These are phyloP conservation scores for Cytospora chrysosperma DNA, from an alignment of 2,329 filamentous ascomycete species.

Conservation along the genomic window DNA sequence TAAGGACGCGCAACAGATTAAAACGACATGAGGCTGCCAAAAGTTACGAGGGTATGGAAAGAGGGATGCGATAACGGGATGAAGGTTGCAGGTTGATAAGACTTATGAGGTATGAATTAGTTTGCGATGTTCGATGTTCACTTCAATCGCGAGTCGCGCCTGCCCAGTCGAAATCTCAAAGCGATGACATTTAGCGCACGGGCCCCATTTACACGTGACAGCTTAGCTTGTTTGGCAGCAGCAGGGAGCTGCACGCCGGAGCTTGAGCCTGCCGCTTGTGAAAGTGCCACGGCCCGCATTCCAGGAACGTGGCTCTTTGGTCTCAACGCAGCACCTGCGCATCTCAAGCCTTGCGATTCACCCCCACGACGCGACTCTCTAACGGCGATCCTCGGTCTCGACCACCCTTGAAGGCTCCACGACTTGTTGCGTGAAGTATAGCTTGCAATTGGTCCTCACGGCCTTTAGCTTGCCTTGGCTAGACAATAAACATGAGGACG, in stretches of 20 bases:
- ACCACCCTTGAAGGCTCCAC: neutral
- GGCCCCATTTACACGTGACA: constrained; percentile 2
- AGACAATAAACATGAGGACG: constrained; percentile 49
- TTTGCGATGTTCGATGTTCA: neutral
- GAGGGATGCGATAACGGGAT: neutral
- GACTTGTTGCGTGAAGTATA: neutral
- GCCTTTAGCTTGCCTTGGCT: neutral
- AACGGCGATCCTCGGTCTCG: neutral
- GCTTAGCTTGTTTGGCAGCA: neutral
- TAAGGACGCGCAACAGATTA: neutral
- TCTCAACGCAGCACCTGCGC: neutral
- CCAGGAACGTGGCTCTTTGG: constrained; percentile 20
- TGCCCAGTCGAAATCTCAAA: constrained; percentile 2
- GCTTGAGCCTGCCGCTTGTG: constrained; percentile 8
- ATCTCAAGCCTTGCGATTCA: constrained; percentile 6
- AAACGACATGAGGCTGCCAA: neutral
- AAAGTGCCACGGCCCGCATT: constrained; percentile 7
- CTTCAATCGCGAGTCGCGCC: constrained; percentile 10
- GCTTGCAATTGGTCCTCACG: neutral
- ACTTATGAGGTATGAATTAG: neutral
- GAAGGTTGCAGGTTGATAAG: constrained; percentile 2
- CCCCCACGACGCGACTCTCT: neutral
- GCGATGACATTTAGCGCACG: neutral
- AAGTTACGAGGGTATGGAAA: neutral
- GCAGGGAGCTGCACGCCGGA: constrained; percentile 13